These are phyloP conservation scores for Boletus speciosus DNA, from an alignment of 768 basidiomycete genomes.

Conservation along the genomic window DNA sequence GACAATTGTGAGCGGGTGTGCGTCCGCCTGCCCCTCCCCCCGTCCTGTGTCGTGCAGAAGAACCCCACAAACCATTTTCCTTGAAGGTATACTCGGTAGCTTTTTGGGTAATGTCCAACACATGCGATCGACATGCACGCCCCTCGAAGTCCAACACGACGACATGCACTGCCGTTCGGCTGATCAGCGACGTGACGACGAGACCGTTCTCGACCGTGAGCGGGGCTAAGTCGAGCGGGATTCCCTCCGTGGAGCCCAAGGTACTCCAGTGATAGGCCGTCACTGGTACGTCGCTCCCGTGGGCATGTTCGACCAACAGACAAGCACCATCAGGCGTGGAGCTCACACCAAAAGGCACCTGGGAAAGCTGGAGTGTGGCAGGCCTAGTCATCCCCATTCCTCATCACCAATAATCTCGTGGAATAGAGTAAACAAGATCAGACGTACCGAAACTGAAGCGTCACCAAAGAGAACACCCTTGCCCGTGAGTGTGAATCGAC, in stretches of 20 bases:
- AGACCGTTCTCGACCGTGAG: slow-evolving; percentile 21
- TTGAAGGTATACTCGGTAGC: slow-evolving; percentile 55
- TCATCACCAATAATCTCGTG: neutral
- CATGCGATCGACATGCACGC: slow-evolving; percentile 39
- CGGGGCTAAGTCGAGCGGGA: slow-evolving; percentile 32
- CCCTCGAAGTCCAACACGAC: slow-evolving; percentile 36
- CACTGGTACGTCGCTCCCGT: slow-evolving; percentile 16
- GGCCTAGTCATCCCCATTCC: slow-evolving; percentile 32
- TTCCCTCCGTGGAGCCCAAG: slow-evolving; percentile 51
- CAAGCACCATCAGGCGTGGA: slow-evolving; percentile 57
- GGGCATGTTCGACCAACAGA: slow-evolving; percentile 35
- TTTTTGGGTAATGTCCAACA: slow-evolving; percentile 52
- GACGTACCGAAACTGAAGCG: slow-evolving; percentile 50
- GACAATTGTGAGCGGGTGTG: slow-evolving; percentile 41
- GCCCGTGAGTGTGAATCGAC: slow-evolving; percentile 43
- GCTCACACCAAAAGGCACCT: slow-evolving; percentile 29
- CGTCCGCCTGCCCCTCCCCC: neutral
- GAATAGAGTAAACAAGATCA: neutral
- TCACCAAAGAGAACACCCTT: slow-evolving; percentile 51
- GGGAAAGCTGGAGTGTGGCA: slow-evolving; percentile 39
- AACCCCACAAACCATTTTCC: slow-evolving; percentile 33
- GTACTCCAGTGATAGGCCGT: slow-evolving; percentile 54
- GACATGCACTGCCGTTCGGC: slow-evolving; percentile 41
- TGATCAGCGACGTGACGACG: slow-evolving; percentile 45
- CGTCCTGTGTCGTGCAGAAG: slow-evolving; percentile 7